Conservation (phyloP, 139 green algal species). For the Chlorella sp. region DNA sequence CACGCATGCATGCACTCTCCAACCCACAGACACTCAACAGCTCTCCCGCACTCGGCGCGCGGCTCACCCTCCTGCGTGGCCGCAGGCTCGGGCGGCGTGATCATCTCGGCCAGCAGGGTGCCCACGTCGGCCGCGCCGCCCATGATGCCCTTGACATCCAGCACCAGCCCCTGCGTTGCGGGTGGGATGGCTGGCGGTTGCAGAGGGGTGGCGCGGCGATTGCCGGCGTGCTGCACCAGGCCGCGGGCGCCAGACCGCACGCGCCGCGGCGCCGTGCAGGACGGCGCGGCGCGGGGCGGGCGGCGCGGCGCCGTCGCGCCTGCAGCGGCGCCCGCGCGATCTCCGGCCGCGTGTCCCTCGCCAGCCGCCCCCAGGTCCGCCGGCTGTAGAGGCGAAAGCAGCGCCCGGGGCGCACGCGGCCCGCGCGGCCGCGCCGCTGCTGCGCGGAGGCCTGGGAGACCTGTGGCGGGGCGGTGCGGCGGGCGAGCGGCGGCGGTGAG, state of each 20-base stretch:
- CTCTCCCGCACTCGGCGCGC: too few species aligned
- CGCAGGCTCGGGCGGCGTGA: constrained; percentile 58
- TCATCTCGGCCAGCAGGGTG: constrained; percentile 52
- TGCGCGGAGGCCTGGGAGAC: constrained; percentile 56
- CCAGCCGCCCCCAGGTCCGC: constrained; percentile 52
- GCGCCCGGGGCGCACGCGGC: constrained; percentile 75
- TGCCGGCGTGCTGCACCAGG: background rate
- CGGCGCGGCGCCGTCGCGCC: too few species aligned
- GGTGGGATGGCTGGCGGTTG: too few species aligned
- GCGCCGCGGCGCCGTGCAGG: too few species aligned
- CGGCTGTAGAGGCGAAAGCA: constrained; percentile 81
- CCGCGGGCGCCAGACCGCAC: background rate
- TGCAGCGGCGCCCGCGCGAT: constrained; percentile 81
- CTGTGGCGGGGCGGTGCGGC: too few species aligned
- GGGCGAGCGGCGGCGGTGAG: background rate
- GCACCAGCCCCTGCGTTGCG: constrained; percentile 53
- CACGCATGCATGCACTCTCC: too few species aligned
- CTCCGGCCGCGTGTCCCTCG: constrained; percentile 78
- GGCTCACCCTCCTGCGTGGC: constrained; percentile 39
- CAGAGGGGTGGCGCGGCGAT: too few species aligned
- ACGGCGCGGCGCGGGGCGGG: too few species aligned
- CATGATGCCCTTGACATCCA: constrained; percentile 47
- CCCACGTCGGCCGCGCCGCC: constrained; percentile 18
- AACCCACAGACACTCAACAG: too few species aligned
- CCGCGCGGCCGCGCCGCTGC: constrained; percentile 84